Evolutionary conservation across 345 rosid genomes (phyloP).

Genomic region (Eucalyptus regnans): DNA sequence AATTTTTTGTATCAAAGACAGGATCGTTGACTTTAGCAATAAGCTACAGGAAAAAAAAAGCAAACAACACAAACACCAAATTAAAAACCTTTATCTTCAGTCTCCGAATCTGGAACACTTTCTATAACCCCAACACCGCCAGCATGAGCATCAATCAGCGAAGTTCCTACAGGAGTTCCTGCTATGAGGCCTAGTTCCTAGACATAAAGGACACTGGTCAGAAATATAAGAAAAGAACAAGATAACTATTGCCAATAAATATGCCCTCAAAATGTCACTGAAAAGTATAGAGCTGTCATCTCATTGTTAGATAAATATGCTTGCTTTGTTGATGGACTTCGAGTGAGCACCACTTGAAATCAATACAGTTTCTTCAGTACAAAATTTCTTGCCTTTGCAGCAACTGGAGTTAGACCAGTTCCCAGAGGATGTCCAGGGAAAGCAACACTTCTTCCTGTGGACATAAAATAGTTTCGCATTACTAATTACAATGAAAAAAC

Average conservation of each 20-base stretch:
- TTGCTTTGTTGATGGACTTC: slow-evolving; percentile 7
- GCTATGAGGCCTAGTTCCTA: slow-evolving; percentile 75
- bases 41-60: not conserved
- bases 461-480: not conserved
- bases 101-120: slow-evolving; percentile 37
- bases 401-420: slow-evolving; percentile 74
- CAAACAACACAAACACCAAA: not conserved
- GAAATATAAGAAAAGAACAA: not conserved
- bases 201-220: not conserved
- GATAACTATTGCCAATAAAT: not conserved
- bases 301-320: not conserved
- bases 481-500: not conserved
- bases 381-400: slow-evolving; percentile 83
- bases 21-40: not conserved
- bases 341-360: slow-evolving; percentile 27
- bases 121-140: slow-evolving; percentile 97
- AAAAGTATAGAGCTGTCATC: not conserved
- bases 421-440: slow-evolving; percentile 97
- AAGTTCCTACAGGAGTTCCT: slow-evolving; percentile 86
- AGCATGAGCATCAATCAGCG: slow-evolving; percentile 97
- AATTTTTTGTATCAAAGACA: not conserved
- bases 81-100: slow-evolving; percentile 43
- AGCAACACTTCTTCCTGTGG: slow-evolving; percentile 92
- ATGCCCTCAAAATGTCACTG: not conserved
- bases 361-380: not conserved